Evolutionary conservation across 306 rosid species (phyloP).

Genomic region (Trifolium subterraneum): DNA sequence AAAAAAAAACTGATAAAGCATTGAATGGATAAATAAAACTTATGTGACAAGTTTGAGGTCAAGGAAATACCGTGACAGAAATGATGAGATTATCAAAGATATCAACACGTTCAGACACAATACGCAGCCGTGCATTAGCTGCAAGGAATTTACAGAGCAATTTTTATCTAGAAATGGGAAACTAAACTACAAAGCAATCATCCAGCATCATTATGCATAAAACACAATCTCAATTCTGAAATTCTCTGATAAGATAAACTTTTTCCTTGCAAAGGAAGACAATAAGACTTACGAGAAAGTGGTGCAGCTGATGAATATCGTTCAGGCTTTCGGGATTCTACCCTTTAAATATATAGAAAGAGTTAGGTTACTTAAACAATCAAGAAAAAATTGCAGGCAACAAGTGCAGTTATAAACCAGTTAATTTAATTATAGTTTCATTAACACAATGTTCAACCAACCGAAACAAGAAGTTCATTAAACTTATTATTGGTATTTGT

Average conservation of each 20-base stretch:
- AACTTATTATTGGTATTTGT: conserved; percentile 1
- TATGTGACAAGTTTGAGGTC: conserved; percentile 24
- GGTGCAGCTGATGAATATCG: conserved; percentile 99
- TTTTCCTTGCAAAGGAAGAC: conserved; percentile 32
- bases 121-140: conserved; percentile 96
- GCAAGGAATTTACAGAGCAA: conserved; percentile 42
- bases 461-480: conserved; percentile 13
- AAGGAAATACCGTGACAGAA: conserved; percentile 78
- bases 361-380: conserved; percentile 48
- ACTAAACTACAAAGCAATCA: conserved; percentile 31
- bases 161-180: conserved; percentile 32
- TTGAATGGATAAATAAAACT: conserved; percentile 32
- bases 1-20: conserved; percentile 45
- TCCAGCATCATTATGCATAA: conserved; percentile 21
- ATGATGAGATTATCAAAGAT: conserved; percentile 78
- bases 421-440: conserved; percentile 2
- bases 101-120: conserved; percentile 95
- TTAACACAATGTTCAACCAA: conserved; percentile 25
- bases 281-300: conserved; percentile 81
- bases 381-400: conserved; percentile 22
- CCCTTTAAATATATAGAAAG: conserved; percentile 71
- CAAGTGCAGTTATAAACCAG: neutral
- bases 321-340: conserved; percentile 94
- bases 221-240: conserved; percentile 23
- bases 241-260: conserved; percentile 6